phyloP scores from a whole-genome alignment of 495 filamentous ascomycete species.

The Penicillium paxilli region DNA sequence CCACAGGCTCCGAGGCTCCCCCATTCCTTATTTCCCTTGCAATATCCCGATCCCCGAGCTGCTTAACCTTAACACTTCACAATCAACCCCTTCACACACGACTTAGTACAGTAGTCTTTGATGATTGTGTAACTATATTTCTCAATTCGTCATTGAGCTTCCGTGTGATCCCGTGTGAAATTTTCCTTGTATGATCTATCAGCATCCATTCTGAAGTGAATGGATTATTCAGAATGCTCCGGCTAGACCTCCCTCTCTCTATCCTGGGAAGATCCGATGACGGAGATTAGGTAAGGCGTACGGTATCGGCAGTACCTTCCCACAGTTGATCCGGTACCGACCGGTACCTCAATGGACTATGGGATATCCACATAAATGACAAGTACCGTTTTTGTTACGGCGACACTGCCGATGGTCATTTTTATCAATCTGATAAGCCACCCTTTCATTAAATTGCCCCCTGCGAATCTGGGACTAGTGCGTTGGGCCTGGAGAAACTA shows the following conservation, averaged over 20 bases:
- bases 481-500: not conserved
- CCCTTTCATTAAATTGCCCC: not conserved
- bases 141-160: not conserved
- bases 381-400: slow-evolving; percentile 6
- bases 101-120: not conserved
- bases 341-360: slow-evolving; percentile 4
- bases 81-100: not conserved
- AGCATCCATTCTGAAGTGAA: not conserved
- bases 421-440: slow-evolving; percentile 34
- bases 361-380: not conserved
- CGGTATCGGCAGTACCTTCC: slow-evolving; percentile 8
- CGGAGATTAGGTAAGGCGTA: slow-evolving; percentile 16
- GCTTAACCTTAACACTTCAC: not conserved
- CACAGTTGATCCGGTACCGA: not conserved
- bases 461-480: slow-evolving; percentile 19
- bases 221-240: slow-evolving; percentile 10
- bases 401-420: not conserved
- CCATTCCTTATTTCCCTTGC: not conserved
- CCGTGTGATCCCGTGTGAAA: not conserved
- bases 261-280: slow-evolving; percentile 11
- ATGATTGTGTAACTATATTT: not conserved
- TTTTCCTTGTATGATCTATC: not conserved
- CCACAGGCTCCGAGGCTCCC: slow-evolving; percentile 7
- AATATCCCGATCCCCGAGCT: slow-evolving; percentile 4
- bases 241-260: not conserved